phyloP scores from a whole-genome alignment of 208 protist genomes.

The Wallacemonas sp. region DNA sequence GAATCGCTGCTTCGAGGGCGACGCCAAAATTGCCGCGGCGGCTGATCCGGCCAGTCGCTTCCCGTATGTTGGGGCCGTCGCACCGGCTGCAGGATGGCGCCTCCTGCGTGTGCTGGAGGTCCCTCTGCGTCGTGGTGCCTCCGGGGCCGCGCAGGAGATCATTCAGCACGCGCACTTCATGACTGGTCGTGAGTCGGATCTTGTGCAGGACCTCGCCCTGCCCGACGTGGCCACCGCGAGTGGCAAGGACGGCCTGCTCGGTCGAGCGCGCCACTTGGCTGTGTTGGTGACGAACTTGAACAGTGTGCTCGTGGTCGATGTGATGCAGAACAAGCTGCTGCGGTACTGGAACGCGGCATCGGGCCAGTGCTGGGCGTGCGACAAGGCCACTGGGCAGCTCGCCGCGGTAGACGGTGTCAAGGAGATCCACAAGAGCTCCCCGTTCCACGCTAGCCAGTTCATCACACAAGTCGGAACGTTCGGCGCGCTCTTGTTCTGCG shows the following conservation, averaged over 20 bases:
- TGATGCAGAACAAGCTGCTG: slow-evolving; percentile 24
- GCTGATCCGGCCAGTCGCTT: neutral
- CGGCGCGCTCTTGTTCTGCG: slow-evolving; percentile 35
- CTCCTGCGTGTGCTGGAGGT: slow-evolving; percentile 7
- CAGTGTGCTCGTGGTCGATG: slow-evolving; percentile 29
- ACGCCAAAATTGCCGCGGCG: neutral
- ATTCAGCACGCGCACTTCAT: slow-evolving; percentile 38
- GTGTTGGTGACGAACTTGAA: slow-evolving; percentile 32
- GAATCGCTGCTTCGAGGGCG: neutral
- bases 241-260: neutral
- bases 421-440: slow-evolving; percentile 8
- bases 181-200: slow-evolving; percentile 31
- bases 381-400: slow-evolving; percentile 2
- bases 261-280: slow-evolving; percentile 19
- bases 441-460: slow-evolving; percentile 20
- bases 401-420: slow-evolving; percentile 8
- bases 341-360: slow-evolving; percentile 6
- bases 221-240: neutral
- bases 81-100: slow-evolving; percentile 5
- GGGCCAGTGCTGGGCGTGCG: slow-evolving; percentile 2
- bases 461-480: slow-evolving; percentile 33
- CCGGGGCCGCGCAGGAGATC: neutral
- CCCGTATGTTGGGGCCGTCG: neutral
- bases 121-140: neutral
- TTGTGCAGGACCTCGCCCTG: slow-evolving; percentile 29